Base-by-base conservation (phyloP, 108 stramenopile genomes). In the Fragilaria radians region DNA sequence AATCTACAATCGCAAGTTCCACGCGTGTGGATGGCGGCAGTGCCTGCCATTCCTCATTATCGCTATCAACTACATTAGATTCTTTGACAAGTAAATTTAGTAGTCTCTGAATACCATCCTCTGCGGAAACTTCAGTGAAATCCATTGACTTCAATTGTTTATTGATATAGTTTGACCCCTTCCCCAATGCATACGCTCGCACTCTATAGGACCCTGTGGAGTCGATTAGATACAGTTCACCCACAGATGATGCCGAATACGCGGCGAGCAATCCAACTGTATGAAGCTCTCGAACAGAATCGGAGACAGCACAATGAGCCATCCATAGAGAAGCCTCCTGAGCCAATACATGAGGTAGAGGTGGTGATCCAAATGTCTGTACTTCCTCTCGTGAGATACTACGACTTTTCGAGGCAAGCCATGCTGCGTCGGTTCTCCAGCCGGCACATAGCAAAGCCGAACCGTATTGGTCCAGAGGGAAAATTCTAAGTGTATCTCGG, bases 341-440 rank as follows among this genome's bases (percentile, higher is more conserved):
- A 14, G 84, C 80, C 28, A 89, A 62, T 47, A 68, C 66, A 53
- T 68, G 56, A 23, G 71, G 51, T 3, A 45, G 48, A 14, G 59
- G n/a, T 11, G 72, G 74, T 23, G 65, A 52, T 49, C 82, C 79
- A 61, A 71, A 83, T 2, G 70, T 27, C 5, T 54, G 52, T 0
- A 62, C 32, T 64, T 89, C 83, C 9, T 74, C 64, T n/a, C 48
- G 54, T 28, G 76, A 71, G n/a, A 89, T 32, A 7, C 67, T 51
- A 49, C 76, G 68, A 3, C 74, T 66, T 25, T 70, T 67, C 34
- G 73, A 63, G 3, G 71, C 63, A 57, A 89, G 46, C 5, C 48
- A 27, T 53, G 79, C 72, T 24, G 80, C 71, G 71, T 89, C 83
- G 3, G 88, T 72, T 42, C 88, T 66, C 88, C 88, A 89, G 30